Evolutionary conservation across 2,329 filamentous ascomycete species (phyloP).

Genomic region (Ascocoryne sarcoides): DNA sequence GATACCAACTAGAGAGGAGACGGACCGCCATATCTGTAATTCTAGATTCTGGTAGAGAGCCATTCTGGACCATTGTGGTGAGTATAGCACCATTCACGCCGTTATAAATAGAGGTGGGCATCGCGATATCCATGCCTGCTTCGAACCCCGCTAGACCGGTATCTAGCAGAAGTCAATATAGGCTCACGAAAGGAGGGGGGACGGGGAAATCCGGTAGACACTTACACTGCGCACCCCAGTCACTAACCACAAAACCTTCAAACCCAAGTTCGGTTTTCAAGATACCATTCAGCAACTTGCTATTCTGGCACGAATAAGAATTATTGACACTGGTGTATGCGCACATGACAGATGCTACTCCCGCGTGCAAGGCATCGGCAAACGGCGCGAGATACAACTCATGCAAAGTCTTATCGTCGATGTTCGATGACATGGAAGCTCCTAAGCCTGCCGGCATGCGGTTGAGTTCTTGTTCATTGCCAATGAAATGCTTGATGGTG

Average conservation of each 20-base stretch:
- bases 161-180: slow-evolving; percentile 28
- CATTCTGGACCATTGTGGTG: slow-evolving; percentile 48
- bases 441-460: slow-evolving; percentile 39
- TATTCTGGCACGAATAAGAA: slow-evolving; percentile 62
- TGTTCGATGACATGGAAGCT: slow-evolving; percentile 50
- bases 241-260: slow-evolving; percentile 74
- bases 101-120: slow-evolving; percentile 18
- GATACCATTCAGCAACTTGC: slow-evolving; percentile 69
- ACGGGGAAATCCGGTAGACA: not conserved
- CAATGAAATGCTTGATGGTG: slow-evolving; percentile 45
- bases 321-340: slow-evolving; percentile 68
- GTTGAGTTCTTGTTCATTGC: slow-evolving; percentile 60
- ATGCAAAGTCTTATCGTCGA: slow-evolving; percentile 66
- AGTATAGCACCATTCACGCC: slow-evolving; percentile 28
- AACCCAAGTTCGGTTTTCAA: slow-evolving; percentile 81
- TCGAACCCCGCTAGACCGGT: slow-evolving; percentile 69
- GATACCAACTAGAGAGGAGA: slow-evolving; percentile 49
- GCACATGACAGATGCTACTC: slow-evolving; percentile 74
- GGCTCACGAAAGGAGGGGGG: not conserved
- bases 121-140: slow-evolving; percentile 65
- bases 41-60: slow-evolving; percentile 30
- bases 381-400: slow-evolving; percentile 84
- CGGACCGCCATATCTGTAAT: slow-evolving; percentile 57
- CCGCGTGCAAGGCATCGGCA: slow-evolving; percentile 66
- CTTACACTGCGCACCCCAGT: slow-evolving; percentile 68